phyloP scores from a whole-genome alignment of 352 stramenopile genomes.

The Phytophthora capsici region DNA sequence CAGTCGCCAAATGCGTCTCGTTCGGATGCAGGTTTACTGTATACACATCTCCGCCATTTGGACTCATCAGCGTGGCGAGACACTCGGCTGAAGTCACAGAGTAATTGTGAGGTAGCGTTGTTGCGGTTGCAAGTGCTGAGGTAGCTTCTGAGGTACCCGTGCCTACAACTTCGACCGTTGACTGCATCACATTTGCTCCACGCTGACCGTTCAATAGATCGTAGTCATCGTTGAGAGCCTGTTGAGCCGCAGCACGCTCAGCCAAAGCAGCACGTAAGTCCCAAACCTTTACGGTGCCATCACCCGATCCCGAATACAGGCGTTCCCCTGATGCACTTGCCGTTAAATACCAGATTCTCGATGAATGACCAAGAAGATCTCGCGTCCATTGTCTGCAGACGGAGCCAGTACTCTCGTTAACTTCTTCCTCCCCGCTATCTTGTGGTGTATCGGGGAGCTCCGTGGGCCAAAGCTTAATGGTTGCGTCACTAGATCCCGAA shows the following conservation, averaged over 20 bases:
- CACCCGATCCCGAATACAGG: constrained; percentile 81
- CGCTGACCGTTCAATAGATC: constrained; percentile 40
- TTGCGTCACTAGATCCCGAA: constrained; percentile 86
- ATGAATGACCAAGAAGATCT: constrained; percentile 79
- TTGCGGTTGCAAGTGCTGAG: constrained; percentile 25
- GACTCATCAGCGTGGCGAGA: constrained; percentile 57
- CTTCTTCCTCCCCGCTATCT: constrained; percentile 32
- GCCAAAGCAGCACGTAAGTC: constrained; percentile 70
- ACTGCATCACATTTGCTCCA: constrained; percentile 41
- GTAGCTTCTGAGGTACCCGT: constrained; percentile 21
- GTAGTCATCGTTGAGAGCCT: constrained; percentile 43
- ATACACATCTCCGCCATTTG: constrained; percentile 80
- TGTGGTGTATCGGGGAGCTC: constrained; percentile 46
- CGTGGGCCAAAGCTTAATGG: constrained; percentile 87
- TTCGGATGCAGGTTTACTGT: constrained; percentile 86
- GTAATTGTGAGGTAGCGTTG: constrained; percentile 41
- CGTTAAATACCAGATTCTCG: constrained; percentile 85
- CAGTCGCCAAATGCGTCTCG: constrained; percentile 88
- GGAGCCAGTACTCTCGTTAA: constrained; percentile 39
- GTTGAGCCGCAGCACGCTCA: constrained; percentile 45
- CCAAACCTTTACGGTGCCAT: constrained; percentile 89
- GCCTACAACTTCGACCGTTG: constrained; percentile 19
- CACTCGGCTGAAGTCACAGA: constrained; percentile 55
- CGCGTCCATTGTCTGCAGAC: constrained; percentile 63
- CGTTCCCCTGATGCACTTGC: constrained; percentile 67